These are phyloP conservation scores for Penicillium griseofulvum DNA, from an alignment of 2,329 filamentous ascomycete species.

Conservation along the genomic window DNA sequence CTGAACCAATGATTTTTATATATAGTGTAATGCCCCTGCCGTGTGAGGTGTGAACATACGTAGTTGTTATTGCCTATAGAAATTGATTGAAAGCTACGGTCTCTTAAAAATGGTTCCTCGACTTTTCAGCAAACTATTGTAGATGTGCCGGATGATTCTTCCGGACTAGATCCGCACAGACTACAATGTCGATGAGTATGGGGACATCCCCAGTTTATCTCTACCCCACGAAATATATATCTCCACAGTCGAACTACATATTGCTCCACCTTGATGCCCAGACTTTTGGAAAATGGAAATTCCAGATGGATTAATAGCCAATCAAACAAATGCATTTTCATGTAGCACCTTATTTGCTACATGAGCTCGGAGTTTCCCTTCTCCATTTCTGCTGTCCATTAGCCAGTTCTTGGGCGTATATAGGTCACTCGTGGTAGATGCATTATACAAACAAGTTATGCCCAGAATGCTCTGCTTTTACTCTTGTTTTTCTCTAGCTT, in stretches of 20 bases:
- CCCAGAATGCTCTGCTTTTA: neutral
- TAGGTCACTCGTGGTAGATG: neutral
- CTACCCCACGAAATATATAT: neutral
- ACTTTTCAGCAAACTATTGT: neutral
- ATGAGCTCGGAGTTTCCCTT: neutral
- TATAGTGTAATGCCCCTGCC: neutral
- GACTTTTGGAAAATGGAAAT: too few relatives aligned
- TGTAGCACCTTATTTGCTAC: too few relatives aligned
- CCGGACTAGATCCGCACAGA: neutral
- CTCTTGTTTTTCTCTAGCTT: neutral
- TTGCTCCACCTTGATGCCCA: neutral
- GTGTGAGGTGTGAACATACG: neutral
- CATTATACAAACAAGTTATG: neutral
- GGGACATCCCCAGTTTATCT: neutral
- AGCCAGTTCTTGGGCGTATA: too few relatives aligned
- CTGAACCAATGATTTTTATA: neutral
- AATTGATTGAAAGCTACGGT: neutral
- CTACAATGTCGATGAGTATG: neutral
- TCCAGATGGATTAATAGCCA: neutral
- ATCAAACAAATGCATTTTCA: too few relatives aligned
- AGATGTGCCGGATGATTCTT: neutral
- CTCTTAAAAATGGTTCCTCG: neutral
- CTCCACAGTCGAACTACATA: neutral
- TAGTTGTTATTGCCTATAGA: neutral
- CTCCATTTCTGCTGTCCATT: neutral